Base-by-base conservation (phyloP, 352 stramenopile genomes). In the Phytophthora uliginosa region DNA sequence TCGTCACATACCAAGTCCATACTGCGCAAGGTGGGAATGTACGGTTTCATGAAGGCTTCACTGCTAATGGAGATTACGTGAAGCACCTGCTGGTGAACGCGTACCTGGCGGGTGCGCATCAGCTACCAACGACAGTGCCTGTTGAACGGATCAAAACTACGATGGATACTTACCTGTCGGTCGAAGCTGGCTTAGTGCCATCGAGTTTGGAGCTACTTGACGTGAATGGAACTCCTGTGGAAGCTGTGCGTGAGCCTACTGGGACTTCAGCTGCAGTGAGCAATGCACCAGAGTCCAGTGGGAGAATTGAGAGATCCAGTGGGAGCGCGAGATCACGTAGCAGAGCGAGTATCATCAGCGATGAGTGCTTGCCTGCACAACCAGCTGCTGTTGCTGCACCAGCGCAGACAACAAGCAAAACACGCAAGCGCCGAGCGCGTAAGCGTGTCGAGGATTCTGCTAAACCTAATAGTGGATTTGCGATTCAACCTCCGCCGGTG, bases 41-140 rank as follows among this genome's bases (percentile, higher is more conserved):
- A 7, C 28, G 22, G 7, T 63, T 70, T 40, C 40, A 70, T 17
- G 54, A 70, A 15, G 18, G 42, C 6, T 59, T 63, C 10, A 64
- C 63, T n/a, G 45, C 34, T 17, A 15, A 63, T 47, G 42, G 53
- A 36, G 38, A 7, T 28, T 70, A 70, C 17, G 54, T 57, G 28
- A 52, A 56, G 33, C 4, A 53, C 8, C 48, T 65, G 5, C 33
- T 71, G 34, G 33, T 65, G 55, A 71, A 71, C n/a, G 12, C 13
- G 0, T 71, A 34, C 15, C 22, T 9, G 7, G 26, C 34, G 18
- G 12, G 36, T 18, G 17, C 20, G 8, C 53, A 69, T 51, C 17
- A 53, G 13, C 31, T 63, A 0, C 53, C 52, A 3, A 10, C 8
- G 0, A 55, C 4, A 6, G n/a, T 42, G 3, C 63, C 60, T 7